Base-by-base conservation (phyloP, 164 flowering plant genomes). In the Berberis vulgaris region DNA sequence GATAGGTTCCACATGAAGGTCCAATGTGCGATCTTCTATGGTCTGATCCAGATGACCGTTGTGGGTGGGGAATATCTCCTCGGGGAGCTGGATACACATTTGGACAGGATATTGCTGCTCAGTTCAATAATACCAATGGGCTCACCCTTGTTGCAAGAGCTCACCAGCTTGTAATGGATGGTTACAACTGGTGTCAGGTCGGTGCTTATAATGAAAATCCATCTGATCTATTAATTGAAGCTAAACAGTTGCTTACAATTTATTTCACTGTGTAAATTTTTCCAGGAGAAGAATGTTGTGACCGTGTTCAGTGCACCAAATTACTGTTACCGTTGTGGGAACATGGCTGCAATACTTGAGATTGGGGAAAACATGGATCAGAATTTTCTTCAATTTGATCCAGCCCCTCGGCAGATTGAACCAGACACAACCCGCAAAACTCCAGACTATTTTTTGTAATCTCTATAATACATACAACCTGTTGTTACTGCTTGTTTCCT, bases 111-210 rank as follows among this genome's bases (percentile, higher is more conserved):
- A 78, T 80, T 56, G 80, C 83, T 63, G 66, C 75, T 54, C 83
- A 78, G 65, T 80, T 80, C 70, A 80, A 80, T 67, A 81, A 73
- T 68, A 80, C 77, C 54, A 80, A 80, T 69, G 80, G 78, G 39
- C 77, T 80, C 54, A 62, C 75, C 41, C 81, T 78, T 40, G 68
- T 80, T 60, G 69, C 83, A 38, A 73, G 83, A 76, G 83, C 83
- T 10, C 83, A 80, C 65, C 83, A 80, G 67, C 83, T 80, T 67
- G 86, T 82, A 62, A 82, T 82, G 86, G 86, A 83, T 65, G 86
- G 86, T 47, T 83, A 61, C 68, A 80, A 80, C 60, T 80, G 81
- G 83, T 73, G 79, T 66, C 83, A 79, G 78, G 83, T 79, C 54
- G 45, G 74, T 64, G 39, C 46, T 39, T 5, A 12, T 11, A 53